phyloP scores from a whole-genome alignment of 345 rosid species.

The Pistacia integerrima region DNA sequence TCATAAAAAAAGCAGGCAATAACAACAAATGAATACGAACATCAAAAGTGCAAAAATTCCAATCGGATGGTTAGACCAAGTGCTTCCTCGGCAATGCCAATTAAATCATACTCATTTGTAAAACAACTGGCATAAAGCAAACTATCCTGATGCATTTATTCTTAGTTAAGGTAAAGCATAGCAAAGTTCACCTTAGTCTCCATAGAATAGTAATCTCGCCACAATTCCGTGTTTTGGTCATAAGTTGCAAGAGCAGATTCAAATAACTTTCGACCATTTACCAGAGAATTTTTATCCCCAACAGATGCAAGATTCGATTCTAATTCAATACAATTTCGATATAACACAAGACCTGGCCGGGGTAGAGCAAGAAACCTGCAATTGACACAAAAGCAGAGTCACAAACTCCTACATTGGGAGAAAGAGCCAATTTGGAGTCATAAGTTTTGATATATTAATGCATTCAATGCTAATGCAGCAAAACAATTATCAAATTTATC shows the following conservation, averaged over 20 bases:
- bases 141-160: neutral
- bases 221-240: conserved; percentile 59
- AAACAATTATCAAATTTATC: neutral
- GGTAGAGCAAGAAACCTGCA: conserved; percentile 84
- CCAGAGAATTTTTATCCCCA: conserved; percentile 61
- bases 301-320: conserved; percentile 61
- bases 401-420: conserved; percentile 1
- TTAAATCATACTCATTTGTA: neutral
- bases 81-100: neutral
- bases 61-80: neutral
- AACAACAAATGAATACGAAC: neutral
- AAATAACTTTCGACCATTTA: conserved; percentile 62
- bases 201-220: conserved; percentile 72
- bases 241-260: conserved; percentile 77
- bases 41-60: too few species aligned
- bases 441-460: neutral
- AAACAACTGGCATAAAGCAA: neutral
- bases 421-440: neutral
- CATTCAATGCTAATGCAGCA: neutral
- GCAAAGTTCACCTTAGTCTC: conserved; percentile 61
- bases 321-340: conserved; percentile 73
- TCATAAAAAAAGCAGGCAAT: too few species aligned
- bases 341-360: conserved; percentile 66
- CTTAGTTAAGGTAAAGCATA: neutral
- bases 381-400: conserved; percentile 3